Evolutionary conservation across 176 grass and related monocot genomes (phyloP).

Genomic region (Pontederia paniculata): DNA sequence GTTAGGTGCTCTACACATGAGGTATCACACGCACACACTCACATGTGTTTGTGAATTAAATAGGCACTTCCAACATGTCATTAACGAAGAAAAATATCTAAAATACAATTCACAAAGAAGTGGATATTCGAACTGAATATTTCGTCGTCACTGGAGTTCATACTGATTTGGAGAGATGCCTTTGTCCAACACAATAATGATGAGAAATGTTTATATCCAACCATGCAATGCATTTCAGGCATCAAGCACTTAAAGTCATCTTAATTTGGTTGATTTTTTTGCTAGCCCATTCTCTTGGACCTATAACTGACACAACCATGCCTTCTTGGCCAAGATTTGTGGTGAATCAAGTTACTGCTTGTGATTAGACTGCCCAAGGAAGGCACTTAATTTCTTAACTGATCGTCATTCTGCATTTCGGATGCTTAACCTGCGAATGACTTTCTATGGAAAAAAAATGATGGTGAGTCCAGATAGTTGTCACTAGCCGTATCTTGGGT

Average conservation of each 20-base stretch:
- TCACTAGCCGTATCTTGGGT: too few relatives aligned
- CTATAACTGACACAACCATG: neutral
- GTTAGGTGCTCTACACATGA: too few relatives aligned
- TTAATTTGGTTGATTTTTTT: too few relatives aligned
- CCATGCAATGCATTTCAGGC: too few relatives aligned
- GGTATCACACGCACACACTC: too few relatives aligned
- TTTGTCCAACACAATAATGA: too few relatives aligned
- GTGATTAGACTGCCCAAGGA: conserved; percentile 84
- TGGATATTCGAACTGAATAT: too few relatives aligned
- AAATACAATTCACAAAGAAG: too few relatives aligned
- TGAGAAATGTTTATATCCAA: too few relatives aligned
- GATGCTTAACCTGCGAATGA: conserved; percentile 92
- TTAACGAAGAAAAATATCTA: too few relatives aligned
- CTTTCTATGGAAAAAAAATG: conserved; percentile 91
- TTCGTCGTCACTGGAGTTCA: neutral
- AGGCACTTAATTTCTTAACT: conserved; percentile 67
- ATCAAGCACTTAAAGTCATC: conserved; percentile 50
- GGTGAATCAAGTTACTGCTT: conserved; percentile 80
- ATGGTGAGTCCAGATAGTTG: conserved; percentile 29
- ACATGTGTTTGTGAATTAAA: conserved; percentile 79
- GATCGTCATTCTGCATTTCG: conserved; percentile 85
- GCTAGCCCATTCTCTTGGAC: too few relatives aligned
- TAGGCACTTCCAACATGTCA: conserved; percentile 39
- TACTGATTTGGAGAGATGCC: conserved; percentile 13
- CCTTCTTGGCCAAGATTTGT: conserved; percentile 67